Evolutionary conservation across 73 alveolate species (phyloP), one percentile per base, ranked within the genome.

Genomic region (Halteria grandinella): DNA sequence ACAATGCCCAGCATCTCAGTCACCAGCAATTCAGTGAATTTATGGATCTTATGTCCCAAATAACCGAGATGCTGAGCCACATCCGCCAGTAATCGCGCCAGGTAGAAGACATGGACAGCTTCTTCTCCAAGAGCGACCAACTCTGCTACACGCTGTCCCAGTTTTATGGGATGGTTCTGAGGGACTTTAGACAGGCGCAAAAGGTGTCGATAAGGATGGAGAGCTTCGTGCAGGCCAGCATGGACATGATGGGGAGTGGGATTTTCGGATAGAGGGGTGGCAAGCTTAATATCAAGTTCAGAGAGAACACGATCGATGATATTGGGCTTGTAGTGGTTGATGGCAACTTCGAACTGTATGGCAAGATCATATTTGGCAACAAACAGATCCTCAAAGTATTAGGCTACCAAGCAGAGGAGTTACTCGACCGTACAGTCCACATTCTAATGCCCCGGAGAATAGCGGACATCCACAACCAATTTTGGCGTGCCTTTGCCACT

Each of bases 281-380:
- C 69, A 15, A 23, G 3, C 2, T 25, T 29, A 28, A 45, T 40
- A 12, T 23, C 20, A 5, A n/a, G n/a, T 8, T 28, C 3, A 47
- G 32, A 47, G 47, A 41, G 23, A 44, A 34, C 47, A 20, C n/a
- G 1, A 47, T 66, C 15, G 80, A 66, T 66, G 66, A 66, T 1
- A 37, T 31, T 24, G 80, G 80, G 1, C 24, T 66, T 24, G 50
- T 37, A 6, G 52, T 66, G 3, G 80, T 66, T 1, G 80, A 66
- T 66, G 80, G 80, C 3, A 45, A 66, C 32, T 66, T 66, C 29
- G 45, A 27, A 12, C 32, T 44, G 28, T 66, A 18, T 66, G 80
- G 80, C 3, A 28, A 18, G n/a, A 66, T 66, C 3, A 1, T 41
- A 25, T 66, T 66, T 33, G 66, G 69, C 20, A 66, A 66, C 29